Conservation (phyloP, 768 basidiomycete genomes). For the Hypholoma sublateritium region DNA sequence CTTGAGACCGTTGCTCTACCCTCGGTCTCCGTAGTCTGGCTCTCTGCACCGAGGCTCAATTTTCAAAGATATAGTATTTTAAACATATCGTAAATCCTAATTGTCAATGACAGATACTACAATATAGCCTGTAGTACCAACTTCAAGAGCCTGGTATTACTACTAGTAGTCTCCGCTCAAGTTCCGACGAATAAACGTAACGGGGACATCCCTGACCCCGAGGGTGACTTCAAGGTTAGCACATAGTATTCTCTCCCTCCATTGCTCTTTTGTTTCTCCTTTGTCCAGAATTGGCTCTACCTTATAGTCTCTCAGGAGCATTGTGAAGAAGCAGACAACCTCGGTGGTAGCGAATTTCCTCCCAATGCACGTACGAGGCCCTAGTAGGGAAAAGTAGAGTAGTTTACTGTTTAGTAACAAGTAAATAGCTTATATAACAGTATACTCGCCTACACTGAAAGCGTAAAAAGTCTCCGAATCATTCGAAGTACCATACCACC, state of each 20-base stretch:
- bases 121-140: too few relatives aligned
- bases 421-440: neutral
- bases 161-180: too few relatives aligned
- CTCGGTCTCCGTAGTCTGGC: too few relatives aligned
- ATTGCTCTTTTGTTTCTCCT: conserved; percentile 37
- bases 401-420: too few relatives aligned
- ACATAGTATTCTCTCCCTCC: conserved; percentile 36
- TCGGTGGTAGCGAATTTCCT: conserved; percentile 53
- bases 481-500: neutral
- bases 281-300: conserved; percentile 41
- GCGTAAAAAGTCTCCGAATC: neutral
- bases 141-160: too few relatives aligned
- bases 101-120: too few relatives aligned
- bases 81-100: too few relatives aligned
- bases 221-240: conserved; percentile 32
- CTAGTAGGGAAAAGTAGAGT: neutral
- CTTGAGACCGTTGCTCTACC: too few relatives aligned
- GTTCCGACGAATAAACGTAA: conserved; percentile 22
- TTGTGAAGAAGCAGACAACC: conserved; percentile 48
- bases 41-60: too few relatives aligned
- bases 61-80: too few relatives aligned
- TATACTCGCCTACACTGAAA: neutral
- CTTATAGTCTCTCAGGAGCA: conserved; percentile 50
- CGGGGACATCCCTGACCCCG: conserved; percentile 30
- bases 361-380: conserved; percentile 46